Base-by-base conservation (phyloP, 1,139 yeast genomes). In the Candida glucosophila region DNA sequence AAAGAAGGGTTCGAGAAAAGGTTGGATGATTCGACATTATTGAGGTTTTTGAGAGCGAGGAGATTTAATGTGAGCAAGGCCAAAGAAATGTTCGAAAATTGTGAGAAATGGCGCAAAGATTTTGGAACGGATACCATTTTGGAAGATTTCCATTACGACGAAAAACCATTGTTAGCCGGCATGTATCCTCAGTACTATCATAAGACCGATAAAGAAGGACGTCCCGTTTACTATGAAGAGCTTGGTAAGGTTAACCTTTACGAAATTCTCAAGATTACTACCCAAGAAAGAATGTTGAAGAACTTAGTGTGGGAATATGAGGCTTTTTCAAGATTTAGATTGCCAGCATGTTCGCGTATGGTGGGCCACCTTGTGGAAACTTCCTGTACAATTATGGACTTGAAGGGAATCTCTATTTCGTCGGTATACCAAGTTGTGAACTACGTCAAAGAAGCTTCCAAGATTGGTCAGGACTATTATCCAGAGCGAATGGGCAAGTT, bases 401-500 rank as follows among this genome's bases (percentile, higher is more conserved):
- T 90, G 52, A 90, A 90, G 63, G 97, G 97, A 14, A 86, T 90
- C 32, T 83, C 95, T 15, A 64, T 90, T 36, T 62, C 79, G 17
- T 62, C 92, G 27, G 95, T 95, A 20, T 74, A 79, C 37, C 83
- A 79, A 52, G 98, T 90, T 24, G 67, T 86, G 42, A 67, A 79
- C 14, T 90, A 88, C 56, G 94, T 90, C 30, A 75, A 78, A 51
- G 95, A 86, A 56, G 96, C 98, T 15, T 82, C 95, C 12, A 64
- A 71, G 44, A 85, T 90, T 47, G 96, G 97, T 36, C 98, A 90
- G 62, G 85, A 90, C 64, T 90, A 81, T 58, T 90, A 90, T 55
- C 98, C 98, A n/a, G 98, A 90, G 66, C 80, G 98, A 59, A 88
- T 90, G 97, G 97, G 98, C 47, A 86, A 85, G 58, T 90, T 90